A percentile compares a stretch with the other conserved stretches of the same genome.
Evolutionary conservation across 306 rosid species (phyloP).

Genomic region (Castanopsis chinensis): DNA sequence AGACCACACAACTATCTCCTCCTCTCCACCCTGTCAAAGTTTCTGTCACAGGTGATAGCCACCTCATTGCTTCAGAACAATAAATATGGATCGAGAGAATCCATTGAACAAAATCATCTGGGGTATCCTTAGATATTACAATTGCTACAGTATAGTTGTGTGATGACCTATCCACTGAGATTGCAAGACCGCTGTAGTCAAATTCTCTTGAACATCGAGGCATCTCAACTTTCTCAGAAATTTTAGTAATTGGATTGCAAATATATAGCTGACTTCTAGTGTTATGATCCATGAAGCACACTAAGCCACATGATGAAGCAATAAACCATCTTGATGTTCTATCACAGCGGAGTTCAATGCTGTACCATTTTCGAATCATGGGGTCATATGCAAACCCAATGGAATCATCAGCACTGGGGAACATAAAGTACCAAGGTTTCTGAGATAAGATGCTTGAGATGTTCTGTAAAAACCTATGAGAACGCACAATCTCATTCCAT

Average conservation of each 20-base stretch:
- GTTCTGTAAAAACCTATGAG: neutral
- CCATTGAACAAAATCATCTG: neutral
- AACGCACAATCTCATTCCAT: neutral
- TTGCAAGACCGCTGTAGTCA: neutral
- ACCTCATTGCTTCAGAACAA: neutral
- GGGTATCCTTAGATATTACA: neutral
- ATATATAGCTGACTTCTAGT: neutral
- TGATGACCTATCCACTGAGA: neutral
- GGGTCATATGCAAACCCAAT: neutral
- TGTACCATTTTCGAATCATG: neutral
- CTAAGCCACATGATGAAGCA: neutral
- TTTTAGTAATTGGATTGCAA: neutral
- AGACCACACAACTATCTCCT: neutral
- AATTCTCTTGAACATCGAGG: neutral
- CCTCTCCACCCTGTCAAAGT: neutral
- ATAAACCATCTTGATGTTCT: neutral
- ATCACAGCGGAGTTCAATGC: neutral
- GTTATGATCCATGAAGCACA: neutral
- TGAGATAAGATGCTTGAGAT: neutral
- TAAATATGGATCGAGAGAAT: neutral
- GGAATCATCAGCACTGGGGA: neutral
- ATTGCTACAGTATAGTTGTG: neutral
- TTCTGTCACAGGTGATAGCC: neutral
- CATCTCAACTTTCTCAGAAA: neutral
- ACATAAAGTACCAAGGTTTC: neutral